A percentile compares a stretch with the other conserved stretches of the same genome.
Conservation (phyloP, 805 yeast species). For the Dipodascopsis uninucleata region DNA sequence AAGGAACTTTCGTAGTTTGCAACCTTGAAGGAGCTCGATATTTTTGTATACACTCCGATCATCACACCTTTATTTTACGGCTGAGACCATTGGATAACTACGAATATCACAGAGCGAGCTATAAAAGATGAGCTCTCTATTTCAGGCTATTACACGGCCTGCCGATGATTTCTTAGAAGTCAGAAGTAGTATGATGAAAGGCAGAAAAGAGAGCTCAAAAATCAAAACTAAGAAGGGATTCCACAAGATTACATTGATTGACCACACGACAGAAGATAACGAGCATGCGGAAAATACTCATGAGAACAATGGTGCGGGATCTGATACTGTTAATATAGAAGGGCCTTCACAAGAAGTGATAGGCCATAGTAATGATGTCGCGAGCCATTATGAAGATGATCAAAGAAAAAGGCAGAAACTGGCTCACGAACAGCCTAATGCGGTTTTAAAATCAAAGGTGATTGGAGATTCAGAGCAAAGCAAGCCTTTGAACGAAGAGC, state of each 20-base stretch:
- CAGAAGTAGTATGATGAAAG: conserved; percentile 5
- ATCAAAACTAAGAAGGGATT: conserved; percentile 3
- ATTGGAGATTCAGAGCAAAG: too few relatives aligned
- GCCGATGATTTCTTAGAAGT: conserved; percentile 23
- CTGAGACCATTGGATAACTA: too few relatives aligned
- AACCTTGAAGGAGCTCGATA: too few relatives aligned
- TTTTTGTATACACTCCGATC: too few relatives aligned
- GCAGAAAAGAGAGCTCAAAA: conserved; percentile 1
- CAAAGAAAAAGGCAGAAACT: conserved; percentile 1
- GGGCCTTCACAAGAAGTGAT: neutral
- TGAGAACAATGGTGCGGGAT: neutral
- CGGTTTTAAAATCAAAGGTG: too few relatives aligned
- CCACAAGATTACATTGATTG: conserved; percentile 12
- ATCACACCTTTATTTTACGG: too few relatives aligned
- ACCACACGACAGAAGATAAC: conserved; percentile 6
- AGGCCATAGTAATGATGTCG: neutral
- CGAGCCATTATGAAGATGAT: neutral
- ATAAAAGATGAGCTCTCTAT: conserved; percentile 21
- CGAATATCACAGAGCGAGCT: too few relatives aligned
- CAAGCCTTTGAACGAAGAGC: too few relatives aligned
- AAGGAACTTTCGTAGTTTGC: too few relatives aligned
- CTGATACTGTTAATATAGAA: neutral
- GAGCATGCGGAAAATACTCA: neutral
- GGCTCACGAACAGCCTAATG: conserved; percentile 11
- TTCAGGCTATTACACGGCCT: conserved; percentile 25